These are phyloP conservation scores for Sphaceloma murrayae DNA, from an alignment of 2,329 filamentous ascomycete species.

Conservation along the genomic window DNA sequence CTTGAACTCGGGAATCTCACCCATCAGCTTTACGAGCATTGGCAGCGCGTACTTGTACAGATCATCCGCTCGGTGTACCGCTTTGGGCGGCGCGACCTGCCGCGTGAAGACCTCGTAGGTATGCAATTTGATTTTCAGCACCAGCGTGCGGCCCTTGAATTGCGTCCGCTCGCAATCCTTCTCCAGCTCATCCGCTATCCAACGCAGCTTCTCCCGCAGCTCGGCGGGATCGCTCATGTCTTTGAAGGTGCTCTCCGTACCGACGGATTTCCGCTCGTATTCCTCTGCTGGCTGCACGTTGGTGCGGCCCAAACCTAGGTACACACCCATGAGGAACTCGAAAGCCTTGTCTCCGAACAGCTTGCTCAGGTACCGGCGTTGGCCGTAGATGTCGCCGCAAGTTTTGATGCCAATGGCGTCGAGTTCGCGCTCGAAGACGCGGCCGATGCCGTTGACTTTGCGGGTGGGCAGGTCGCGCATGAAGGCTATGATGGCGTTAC, in stretches of 20 bases:
- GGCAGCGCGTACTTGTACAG: constrained; percentile 72
- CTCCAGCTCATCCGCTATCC: constrained; percentile 75
- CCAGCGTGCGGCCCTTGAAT: constrained; percentile 82
- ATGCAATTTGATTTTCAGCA: constrained; percentile 86
- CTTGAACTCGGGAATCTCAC: constrained; percentile 69
- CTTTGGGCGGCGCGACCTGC: constrained; percentile 64
- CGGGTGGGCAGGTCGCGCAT: constrained; percentile 75
- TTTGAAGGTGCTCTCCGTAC: constrained; percentile 83
- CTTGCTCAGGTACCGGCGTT: constrained; percentile 61
- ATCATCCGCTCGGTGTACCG: constrained; percentile 66
- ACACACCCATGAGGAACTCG: constrained; percentile 72
- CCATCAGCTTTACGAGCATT: constrained; percentile 74
- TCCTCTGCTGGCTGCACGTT: constrained; percentile 77
- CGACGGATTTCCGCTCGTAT: constrained; percentile 85
- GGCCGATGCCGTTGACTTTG: constrained; percentile 90
- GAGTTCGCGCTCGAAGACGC: constrained; percentile 85
- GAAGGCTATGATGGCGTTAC: constrained; percentile 68
- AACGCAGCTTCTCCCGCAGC: constrained; percentile 67
- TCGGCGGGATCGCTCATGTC: constrained; percentile 62
- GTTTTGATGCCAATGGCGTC: constrained; percentile 78
- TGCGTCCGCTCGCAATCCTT: constrained; percentile 70
- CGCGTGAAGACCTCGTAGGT: constrained; percentile 86
- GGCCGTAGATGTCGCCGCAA: constrained; percentile 74
- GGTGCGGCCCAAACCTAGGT: constrained; percentile 79
- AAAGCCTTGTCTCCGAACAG: constrained; percentile 90